A percentile compares a stretch with the other conserved stretches of the same genome.
These are phyloP conservation scores for Phlegmacium glaucopus DNA, from an alignment of 768 basidiomycete genomes.

Conservation along the genomic window DNA sequence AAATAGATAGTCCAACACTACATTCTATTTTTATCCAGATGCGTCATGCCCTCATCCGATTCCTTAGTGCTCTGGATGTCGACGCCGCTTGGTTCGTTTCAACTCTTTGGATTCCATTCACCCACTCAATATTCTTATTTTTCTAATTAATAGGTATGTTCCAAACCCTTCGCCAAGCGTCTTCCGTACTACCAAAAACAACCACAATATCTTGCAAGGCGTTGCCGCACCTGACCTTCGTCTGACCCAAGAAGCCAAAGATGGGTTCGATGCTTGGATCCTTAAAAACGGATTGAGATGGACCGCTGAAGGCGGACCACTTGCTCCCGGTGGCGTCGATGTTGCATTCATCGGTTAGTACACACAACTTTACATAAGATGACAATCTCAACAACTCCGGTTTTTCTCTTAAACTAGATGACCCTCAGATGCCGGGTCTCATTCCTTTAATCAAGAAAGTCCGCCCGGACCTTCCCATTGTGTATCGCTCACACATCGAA, in stretches of 20 bases:
- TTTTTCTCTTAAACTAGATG: slow-evolving; percentile 39
- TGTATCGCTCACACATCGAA: slow-evolving; percentile 96
- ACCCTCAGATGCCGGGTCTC: slow-evolving; percentile 92
- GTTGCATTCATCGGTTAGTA: slow-evolving; percentile 80
- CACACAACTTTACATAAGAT: not conserved
- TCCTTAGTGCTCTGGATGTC: slow-evolving; percentile 76
- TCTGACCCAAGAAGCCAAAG: slow-evolving; percentile 75
- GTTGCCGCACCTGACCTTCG: slow-evolving; percentile 78
- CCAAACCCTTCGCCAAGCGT: slow-evolving; percentile 86
- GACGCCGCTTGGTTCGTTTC: slow-evolving; percentile 73
- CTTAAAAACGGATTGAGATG: slow-evolving; percentile 85
- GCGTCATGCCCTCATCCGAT: slow-evolving; percentile 90
- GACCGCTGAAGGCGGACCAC: slow-evolving; percentile 82
- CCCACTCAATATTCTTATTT: slow-evolving; percentile 12
- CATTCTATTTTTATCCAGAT: slow-evolving; percentile 49
- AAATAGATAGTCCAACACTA: slow-evolving; percentile 11
- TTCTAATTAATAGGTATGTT: slow-evolving; percentile 58
- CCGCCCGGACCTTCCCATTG: slow-evolving; percentile 80
- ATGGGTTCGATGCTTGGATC: slow-evolving; percentile 84
- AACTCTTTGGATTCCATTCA: slow-evolving; percentile 14
- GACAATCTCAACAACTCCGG: not conserved
- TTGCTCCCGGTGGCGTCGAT: slow-evolving; percentile 80
- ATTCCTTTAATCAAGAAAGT: slow-evolving; percentile 89
- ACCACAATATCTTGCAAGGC: slow-evolving; percentile 94
- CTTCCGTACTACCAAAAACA: slow-evolving; percentile 94